phyloP scores from a whole-genome alignment of 2,329 filamentous ascomycete genomes.

The Clarireedia hainanense region DNA sequence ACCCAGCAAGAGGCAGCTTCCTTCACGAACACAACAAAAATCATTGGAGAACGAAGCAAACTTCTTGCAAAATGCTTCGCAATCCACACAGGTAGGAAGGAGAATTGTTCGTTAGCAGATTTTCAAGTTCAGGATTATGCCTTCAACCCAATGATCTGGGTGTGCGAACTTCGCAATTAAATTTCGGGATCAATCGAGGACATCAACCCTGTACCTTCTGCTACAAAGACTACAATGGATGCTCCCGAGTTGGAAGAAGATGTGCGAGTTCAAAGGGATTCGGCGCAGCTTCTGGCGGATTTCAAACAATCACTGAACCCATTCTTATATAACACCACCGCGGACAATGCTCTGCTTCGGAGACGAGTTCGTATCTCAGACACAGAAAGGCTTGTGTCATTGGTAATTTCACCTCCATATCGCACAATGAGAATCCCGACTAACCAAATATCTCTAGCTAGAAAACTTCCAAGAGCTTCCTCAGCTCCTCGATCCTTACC shows the following conservation, averaged over 20 bases:
- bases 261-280: conserved; percentile 53
- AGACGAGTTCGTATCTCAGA: conserved; percentile 43
- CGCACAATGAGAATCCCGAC: background rate
- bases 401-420: conserved; percentile 30
- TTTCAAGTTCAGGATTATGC: too few relatives aligned
- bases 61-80: too few relatives aligned
- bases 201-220: background rate
- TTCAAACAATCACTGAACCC: conserved; percentile 45
- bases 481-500: conserved; percentile 79
- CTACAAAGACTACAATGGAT: conserved; percentile 40
- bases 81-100: too few relatives aligned
- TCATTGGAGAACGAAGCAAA: too few relatives aligned
- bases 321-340: conserved; percentile 46
- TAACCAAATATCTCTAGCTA: conserved; percentile 35
- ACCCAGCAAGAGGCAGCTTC: too few relatives aligned
- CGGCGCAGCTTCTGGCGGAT: conserved; percentile 50
- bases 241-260: conserved; percentile 52
- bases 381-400: conserved; percentile 38
- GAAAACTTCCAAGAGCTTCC: conserved; percentile 94
- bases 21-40: too few relatives aligned
- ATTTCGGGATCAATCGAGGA: background rate
- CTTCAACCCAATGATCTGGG: too few relatives aligned
- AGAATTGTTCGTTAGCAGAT: too few relatives aligned
- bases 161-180: background rate
- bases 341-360: conserved; percentile 33